phyloP scores from a whole-genome alignment of 1,284 basidiomycete species.

The Boletus mariae region DNA sequence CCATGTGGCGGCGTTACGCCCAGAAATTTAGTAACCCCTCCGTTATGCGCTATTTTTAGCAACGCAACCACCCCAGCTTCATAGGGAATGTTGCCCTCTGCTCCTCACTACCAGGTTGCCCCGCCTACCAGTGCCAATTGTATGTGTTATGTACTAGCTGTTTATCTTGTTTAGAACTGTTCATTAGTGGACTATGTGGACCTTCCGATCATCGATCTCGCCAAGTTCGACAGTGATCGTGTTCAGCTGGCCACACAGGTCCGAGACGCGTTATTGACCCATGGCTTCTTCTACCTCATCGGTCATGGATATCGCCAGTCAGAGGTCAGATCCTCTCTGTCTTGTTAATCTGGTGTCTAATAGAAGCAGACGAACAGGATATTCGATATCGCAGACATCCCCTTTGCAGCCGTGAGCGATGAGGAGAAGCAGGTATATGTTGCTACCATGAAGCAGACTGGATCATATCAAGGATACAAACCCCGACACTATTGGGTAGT shows the following conservation, averaged over 20 bases:
- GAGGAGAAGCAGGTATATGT: conserved; percentile 57
- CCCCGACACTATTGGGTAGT: conserved; percentile 51
- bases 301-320: conserved; percentile 52
- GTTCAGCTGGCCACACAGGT: conserved; percentile 45
- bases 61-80: too few relatives aligned
- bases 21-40: too few relatives aligned
- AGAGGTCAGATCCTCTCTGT: conserved; percentile 34
- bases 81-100: conserved; percentile 12
- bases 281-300: conserved; percentile 62
- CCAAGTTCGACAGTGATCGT: conserved; percentile 47
- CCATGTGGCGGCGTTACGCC: too few relatives aligned
- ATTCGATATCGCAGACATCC: conserved; percentile 60
- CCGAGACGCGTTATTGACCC: conserved; percentile 53
- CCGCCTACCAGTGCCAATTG: too few relatives aligned
- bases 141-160: too few relatives aligned
- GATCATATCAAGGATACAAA: conserved; percentile 62
- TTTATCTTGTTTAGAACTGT: neutral
- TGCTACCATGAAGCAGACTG: conserved; percentile 46
- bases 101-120: conserved; percentile 23
- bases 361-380: conserved; percentile 46
- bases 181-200: conserved; percentile 62
- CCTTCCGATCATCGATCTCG: conserved; percentile 61
- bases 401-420: conserved; percentile 48
- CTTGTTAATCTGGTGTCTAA: neutral
- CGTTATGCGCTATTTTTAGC: too few relatives aligned